Evolutionary conservation across 2,329 filamentous ascomycete genomes (phyloP), one percentile per base, ranked within the genome.

Genomic region (Cercospora sp.): DNA sequence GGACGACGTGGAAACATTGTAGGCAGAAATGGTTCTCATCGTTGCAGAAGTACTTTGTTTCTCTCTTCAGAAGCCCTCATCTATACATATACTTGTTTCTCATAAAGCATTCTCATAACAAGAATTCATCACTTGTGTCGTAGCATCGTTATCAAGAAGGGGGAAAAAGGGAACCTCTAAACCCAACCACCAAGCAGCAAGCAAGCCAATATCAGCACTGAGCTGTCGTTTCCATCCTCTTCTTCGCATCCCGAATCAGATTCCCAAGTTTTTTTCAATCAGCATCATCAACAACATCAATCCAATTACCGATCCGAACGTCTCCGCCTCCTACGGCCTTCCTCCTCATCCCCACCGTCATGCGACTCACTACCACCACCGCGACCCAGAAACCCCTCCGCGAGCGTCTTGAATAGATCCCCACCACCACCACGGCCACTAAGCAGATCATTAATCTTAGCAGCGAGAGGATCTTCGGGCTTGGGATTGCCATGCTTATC

Each of bases 401-500:
- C 72, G 12, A 77, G 61, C 12, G 67, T 69, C 66, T 73, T 73
- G 66, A 76, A 74, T 7, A 77, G 59, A 12, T 72, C 69, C 16
- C 76, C 76, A 30, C 72, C 72, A 9, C 71, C 70, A 24, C 76
- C 76, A 60, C 73, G 71, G 5, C 76, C 76, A 58, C 64, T 70
- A n/a, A 78, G 66, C 63, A 78, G 65, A 49, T 77, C 74, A 53
- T 77, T 73, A 53, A 78, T 73, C 68, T 75, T 75, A 49, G 73
- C 70, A 26, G 74, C 72, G 30, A 78, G 65, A 16, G 75, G 74
- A 28, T 74, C 75, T 16, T 75, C 76, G 5, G 66, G 37, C 59
- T 76, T 77, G 13, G 71, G 72, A 49, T 78, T 76, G 28, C 79
- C 79, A 21, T 77, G 64, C 70, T 77, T 73, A 53, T 80, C 79